Evolutionary conservation across 805 yeast genomes (phyloP).

Genomic region (Barnettozyma sp.): DNA sequence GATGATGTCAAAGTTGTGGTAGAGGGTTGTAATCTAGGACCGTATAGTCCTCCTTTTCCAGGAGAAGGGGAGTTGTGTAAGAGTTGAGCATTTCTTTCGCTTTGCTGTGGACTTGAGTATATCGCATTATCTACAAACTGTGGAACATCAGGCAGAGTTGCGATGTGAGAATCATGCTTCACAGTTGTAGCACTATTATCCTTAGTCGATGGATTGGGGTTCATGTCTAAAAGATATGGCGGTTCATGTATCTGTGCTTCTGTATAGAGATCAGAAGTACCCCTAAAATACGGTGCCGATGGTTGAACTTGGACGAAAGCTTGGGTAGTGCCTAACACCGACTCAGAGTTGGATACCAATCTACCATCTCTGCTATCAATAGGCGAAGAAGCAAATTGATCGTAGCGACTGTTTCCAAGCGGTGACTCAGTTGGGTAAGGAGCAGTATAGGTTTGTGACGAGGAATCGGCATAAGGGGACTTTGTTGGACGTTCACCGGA

Average conservation of each 20-base stretch:
- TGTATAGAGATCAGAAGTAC: no score
- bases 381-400: constrained; percentile 9
- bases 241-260: constrained; percentile 3
- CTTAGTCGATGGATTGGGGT: no score
- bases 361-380: constrained; percentile 6
- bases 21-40: constrained; percentile 20
- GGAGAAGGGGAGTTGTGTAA: constrained; percentile 17
- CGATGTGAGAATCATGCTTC: constrained; percentile 9
- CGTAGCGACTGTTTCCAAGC: constrained; percentile 4
- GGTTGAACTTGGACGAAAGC: not conserved
- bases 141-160: constrained; percentile 22
- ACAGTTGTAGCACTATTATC: no score
- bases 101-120: constrained; percentile 1
- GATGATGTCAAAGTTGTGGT: constrained; percentile 3
- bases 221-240: no score
- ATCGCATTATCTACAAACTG: constrained; percentile 12
- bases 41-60: constrained; percentile 14
- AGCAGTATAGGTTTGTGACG: not conserved
- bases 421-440: constrained; percentile 7
- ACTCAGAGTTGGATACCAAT: not conserved
- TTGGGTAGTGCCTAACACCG: not conserved
- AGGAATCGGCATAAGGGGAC: no score
- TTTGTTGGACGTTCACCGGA: not conserved
- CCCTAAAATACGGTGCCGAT: constrained; percentile 5
- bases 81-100: not conserved